Evolutionary conservation across 352 stramenopile genomes (phyloP), one percentile per base, ranked within the genome.

Genomic region (Phytophthora pseudosyringae): DNA sequence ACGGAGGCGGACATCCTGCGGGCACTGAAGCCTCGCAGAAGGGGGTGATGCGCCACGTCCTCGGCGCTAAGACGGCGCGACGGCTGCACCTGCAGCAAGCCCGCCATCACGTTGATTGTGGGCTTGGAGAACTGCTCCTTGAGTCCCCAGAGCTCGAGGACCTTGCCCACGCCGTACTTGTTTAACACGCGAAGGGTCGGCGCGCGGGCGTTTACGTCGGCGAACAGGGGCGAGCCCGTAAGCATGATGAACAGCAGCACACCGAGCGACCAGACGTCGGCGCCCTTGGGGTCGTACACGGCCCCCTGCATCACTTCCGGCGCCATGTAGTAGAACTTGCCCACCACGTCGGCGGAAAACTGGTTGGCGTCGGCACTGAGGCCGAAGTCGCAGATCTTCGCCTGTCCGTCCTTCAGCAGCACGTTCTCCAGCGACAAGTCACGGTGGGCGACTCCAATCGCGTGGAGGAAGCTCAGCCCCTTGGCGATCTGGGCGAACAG

Each of bases 271-370:
- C 81, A 90, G 54, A 89, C 71, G 31, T 92, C 83, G n/a, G 81
- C 81, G 1, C 38, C 52, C 25, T 71, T 74, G 0, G 82, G 69
- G 60, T 88, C 75, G 62, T 89, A 91, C 16, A 52, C 44, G 6
- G 60, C 53, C 7, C 54, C 64, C 4, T 58, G 41, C 1, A 50
- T 59, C 28, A 90, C 76, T 66, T 93, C 84, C 0, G 82, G 84
- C 6, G 84, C 84, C 76, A 88, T 93, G 71, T 91, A 91, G 66
- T 89, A 84, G 28, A 84, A 75, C 32, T 93, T 93, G 29, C 83
- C 83, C 5, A 90, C 83, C 11, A 66, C 39, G 15, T 87, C 80
- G 2, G 38, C 59, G 12, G 74, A 80, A 8, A 71, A 54, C 28
- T 69, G 45, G 9, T 67, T 59, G 9, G 80, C 75, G 26, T 75